Conservation (phyloP, 2,329 filamentous ascomycete genomes). For the Xylaria sp. region DNA sequence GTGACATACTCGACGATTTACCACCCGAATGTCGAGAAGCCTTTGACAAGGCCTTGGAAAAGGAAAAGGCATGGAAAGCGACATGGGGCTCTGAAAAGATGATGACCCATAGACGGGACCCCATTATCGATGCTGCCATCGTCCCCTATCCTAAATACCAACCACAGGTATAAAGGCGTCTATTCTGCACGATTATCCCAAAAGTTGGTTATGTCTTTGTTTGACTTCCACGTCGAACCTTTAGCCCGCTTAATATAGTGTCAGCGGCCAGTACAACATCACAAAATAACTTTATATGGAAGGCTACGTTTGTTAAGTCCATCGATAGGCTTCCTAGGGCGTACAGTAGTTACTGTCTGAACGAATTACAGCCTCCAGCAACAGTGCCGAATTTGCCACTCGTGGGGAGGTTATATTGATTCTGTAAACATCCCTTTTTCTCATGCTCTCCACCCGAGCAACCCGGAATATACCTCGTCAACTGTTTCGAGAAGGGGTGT, state of each 20-base stretch:
- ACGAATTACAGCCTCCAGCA: not conserved
- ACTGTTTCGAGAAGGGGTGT: not conserved
- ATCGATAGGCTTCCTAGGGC: not conserved
- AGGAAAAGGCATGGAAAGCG: slow-evolving; percentile 77
- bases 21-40: slow-evolving; percentile 76
- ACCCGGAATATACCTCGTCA: not conserved
- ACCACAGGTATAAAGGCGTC: slow-evolving; percentile 38
- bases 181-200: not conserved
- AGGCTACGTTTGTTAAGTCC: not conserved
- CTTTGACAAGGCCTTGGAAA: slow-evolving; percentile 72
- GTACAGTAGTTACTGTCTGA: not conserved
- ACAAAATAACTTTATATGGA: not conserved
- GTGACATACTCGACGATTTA: slow-evolving; percentile 73
- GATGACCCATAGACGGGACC: slow-evolving; percentile 62
- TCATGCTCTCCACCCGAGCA: not conserved
- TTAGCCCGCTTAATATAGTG: not conserved
- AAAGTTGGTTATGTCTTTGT: not conserved
- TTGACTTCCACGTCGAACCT: not conserved
- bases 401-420: not conserved
- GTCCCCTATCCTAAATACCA: slow-evolving; percentile 63
- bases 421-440: not conserved
- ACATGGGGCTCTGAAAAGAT: slow-evolving; percentile 77
- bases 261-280: not conserved
- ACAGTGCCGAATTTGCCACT: not conserved
- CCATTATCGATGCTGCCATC: slow-evolving; percentile 71